phyloP scores from a whole-genome alignment of 495 filamentous ascomycete species.

The Neurospora sublineolata region DNA sequence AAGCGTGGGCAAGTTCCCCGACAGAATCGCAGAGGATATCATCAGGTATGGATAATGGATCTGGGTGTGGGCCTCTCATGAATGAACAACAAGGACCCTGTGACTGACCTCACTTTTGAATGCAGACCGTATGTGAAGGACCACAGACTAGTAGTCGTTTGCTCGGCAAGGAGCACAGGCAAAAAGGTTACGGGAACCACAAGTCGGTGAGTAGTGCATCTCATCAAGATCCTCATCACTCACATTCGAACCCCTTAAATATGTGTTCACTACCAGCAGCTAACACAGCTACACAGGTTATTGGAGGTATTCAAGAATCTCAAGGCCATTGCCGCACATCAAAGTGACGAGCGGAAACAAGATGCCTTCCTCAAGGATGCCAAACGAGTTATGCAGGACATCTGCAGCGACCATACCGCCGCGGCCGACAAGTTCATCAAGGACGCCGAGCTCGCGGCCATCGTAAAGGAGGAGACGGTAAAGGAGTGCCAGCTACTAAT shows the following conservation, averaged over 20 bases:
- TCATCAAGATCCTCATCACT: not conserved
- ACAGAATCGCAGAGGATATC: conserved; percentile 29
- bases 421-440: conserved; percentile 53
- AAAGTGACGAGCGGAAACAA: conserved; percentile 46
- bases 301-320: conserved; percentile 53
- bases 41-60: conserved; percentile 16
- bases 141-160: conserved; percentile 74
- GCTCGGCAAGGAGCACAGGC: conserved; percentile 81
- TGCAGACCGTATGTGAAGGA: conserved; percentile 52
- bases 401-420: conserved; percentile 60
- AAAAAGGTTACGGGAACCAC: conserved; percentile 90
- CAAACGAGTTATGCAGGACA: conserved; percentile 57
- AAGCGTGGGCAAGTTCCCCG: conserved; percentile 40
- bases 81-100: not conserved
- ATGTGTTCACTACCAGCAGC: not conserved
- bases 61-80: not conserved
- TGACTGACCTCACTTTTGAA: not conserved
- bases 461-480: conserved; percentile 50
- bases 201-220: conserved; percentile 60
- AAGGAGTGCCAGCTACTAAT: conserved; percentile 55
- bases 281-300: conserved; percentile 22
- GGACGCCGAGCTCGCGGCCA: conserved; percentile 45
- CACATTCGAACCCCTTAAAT: conserved; percentile 1
- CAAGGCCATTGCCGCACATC: conserved; percentile 53
- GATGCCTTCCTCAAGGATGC: conserved; percentile 62